Evolutionary conservation across 192 early-diverging fungal species (phyloP), one percentile per base, ranked within the genome.

Genomic region (Gaertneriomyces semiglobifer): DNA sequence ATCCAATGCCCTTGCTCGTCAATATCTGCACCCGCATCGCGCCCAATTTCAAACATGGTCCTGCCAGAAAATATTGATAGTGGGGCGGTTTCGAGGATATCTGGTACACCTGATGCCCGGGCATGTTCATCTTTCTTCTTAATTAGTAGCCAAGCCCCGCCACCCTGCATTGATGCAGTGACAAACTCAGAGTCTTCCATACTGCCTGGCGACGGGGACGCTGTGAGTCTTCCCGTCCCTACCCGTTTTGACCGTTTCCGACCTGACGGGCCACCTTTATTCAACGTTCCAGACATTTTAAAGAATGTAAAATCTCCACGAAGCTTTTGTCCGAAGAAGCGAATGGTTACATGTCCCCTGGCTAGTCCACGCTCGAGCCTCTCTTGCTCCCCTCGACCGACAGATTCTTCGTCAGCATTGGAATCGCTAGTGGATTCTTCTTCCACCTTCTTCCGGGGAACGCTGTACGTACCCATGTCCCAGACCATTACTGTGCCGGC

Each of bases 401-500:
- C 58, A 47, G 41, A 47, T 64, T 60, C 50, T 50, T 44, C 18
- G 12, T 57, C 14, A 18, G 48, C 48, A 50, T 50, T 50, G 1
- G 48, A 50, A 41, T 61, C 60, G 53, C 16, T 61, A 11, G n/a
- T 16, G 40, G 60, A n/a, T 4, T 61, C 60, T 44, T 44, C 10
- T 48, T 71, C 53, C 57, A 72, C 11, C 53, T 60, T 60, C 51
- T 71, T 62, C 51, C 43, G 19, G 16, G 68, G 46, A 19, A 63
- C 57, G 12, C 40, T 52, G 68, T 73, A 53, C 25, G 42, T 46
- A 39, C 25, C 68, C 42, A 71, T 50, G 52, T 63, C 33, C 25
- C 70, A 61, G 5, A 44, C 60, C 44, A 61, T 46, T 14, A 38
- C 38, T 10, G 60, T 61, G 3, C 60, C 60, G 16, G 60, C 60